Evolutionary conservation across 2,329 filamentous ascomycete species (phyloP).

Genomic region (Triangularia setosa): DNA sequence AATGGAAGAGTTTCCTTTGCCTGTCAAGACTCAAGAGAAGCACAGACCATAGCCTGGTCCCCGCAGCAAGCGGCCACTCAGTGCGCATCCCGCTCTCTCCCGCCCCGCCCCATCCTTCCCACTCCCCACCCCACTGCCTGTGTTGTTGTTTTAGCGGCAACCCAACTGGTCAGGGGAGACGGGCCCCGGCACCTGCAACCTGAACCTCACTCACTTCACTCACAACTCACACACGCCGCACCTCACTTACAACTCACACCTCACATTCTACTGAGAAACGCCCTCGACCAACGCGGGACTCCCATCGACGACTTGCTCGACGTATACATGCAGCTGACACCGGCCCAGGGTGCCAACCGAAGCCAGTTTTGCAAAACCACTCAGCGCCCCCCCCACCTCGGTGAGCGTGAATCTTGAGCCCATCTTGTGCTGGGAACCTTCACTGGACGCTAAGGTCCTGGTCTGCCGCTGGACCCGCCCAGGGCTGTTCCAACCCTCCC

Average conservation of each 20-base stretch:
- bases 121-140: neutral
- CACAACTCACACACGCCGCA: neutral
- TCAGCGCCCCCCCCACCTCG: conserved; percentile 1
- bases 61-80: conserved; percentile 1
- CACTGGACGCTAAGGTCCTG: neutral
- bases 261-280: neutral
- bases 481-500: neutral
- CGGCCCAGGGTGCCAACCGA: neutral
- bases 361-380: neutral
- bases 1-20: neutral
- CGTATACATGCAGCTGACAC: neutral
- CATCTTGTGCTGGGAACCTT: neutral
- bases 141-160: conserved; percentile 1
- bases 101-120: neutral
- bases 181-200: neutral
- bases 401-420: conserved; percentile 1
- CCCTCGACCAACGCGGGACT: neutral
- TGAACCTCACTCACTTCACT: neutral
- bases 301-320: neutral
- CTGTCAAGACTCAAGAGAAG: neutral
- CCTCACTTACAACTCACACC: neutral
- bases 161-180: neutral
- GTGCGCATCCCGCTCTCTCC: conserved; percentile 3
- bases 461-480: conserved; percentile 6
- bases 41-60: neutral